phyloP scores from a whole-genome alignment of 768 basidiomycete species.

The Hygrocybe coccinea region DNA sequence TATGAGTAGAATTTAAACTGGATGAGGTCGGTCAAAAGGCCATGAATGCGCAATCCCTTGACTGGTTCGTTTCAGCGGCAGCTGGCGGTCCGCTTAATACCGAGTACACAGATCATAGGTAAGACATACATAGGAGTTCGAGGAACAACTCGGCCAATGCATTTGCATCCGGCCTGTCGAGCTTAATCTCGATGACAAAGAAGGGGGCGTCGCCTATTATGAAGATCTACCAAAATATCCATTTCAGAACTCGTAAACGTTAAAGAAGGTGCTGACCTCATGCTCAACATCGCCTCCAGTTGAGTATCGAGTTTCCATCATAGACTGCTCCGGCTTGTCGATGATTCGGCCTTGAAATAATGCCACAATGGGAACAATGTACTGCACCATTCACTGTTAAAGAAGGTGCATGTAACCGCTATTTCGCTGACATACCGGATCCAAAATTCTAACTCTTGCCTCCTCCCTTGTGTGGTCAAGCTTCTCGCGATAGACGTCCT shows the following conservation, averaged over 20 bases:
- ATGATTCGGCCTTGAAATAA: constrained; percentile 22
- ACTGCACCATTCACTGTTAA: constrained; percentile 14
- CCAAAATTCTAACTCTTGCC: constrained; percentile 17
- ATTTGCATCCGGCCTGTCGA: constrained; percentile 6
- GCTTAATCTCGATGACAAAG: constrained; percentile 13
- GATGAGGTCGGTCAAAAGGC: constrained; percentile 21
- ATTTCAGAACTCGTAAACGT: background rate
- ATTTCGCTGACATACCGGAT: constrained; percentile 14
- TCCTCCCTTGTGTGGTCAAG: constrained; percentile 12
- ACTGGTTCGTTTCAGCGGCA: constrained; percentile 16
- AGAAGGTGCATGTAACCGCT: background rate
- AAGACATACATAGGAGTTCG: constrained; percentile 16
- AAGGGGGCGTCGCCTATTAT: constrained; percentile 16
- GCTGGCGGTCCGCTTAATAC: constrained; percentile 11
- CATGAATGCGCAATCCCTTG: constrained; percentile 17
- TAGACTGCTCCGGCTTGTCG: constrained; percentile 13
- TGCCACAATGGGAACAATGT: constrained; percentile 18
- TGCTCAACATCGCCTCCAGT: constrained; percentile 16
- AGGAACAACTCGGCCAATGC: constrained; percentile 17
- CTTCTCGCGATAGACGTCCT: constrained; percentile 18
- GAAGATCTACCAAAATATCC: constrained; percentile 10
- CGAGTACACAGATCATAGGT: constrained; percentile 5
- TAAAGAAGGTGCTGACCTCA: constrained; percentile 13
- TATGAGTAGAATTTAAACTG: constrained; percentile 23
- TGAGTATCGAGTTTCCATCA: constrained; percentile 11